A percentile compares a stretch with the other conserved stretches of the same genome.
Conservation (phyloP, 495 filamentous ascomycete species). For the Ascodesmis nigricans region DNA sequence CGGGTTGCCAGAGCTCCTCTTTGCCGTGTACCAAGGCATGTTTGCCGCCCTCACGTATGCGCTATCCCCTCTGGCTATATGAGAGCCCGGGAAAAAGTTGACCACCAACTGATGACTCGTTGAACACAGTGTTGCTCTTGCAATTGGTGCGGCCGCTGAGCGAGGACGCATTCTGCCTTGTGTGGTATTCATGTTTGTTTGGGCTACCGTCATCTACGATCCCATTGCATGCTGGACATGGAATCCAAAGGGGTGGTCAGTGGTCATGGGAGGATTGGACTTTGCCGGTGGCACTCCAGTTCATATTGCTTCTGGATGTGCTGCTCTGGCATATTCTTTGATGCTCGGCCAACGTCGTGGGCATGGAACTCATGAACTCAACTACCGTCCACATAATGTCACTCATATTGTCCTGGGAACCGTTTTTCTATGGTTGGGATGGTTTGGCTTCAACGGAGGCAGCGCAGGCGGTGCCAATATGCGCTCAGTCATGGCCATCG, state of each 20-base stretch:
- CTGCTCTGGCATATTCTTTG: slow-evolving; percentile 66
- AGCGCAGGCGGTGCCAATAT: slow-evolving; percentile 76
- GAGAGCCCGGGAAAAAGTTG: not conserved
- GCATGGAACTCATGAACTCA: slow-evolving; percentile 63
- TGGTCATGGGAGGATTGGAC: slow-evolving; percentile 66
- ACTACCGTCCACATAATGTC: slow-evolving; percentile 95
- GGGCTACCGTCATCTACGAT: slow-evolving; percentile 85
- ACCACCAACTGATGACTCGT: not conserved
- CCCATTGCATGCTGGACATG: slow-evolving; percentile 97
- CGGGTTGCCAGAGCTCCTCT: slow-evolving; percentile 71
- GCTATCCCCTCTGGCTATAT: not conserved
- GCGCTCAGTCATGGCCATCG: slow-evolving; percentile 56
- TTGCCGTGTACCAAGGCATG: slow-evolving; percentile 94
- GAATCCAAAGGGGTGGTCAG: slow-evolving; percentile 74
- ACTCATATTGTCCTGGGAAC: slow-evolving; percentile 93
- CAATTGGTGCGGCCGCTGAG: slow-evolving; percentile 80
- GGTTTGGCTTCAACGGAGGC: slow-evolving; percentile 97
- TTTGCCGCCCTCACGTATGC: slow-evolving; percentile 80
- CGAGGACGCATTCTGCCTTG: slow-evolving; percentile 85
- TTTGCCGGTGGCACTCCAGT: slow-evolving; percentile 94
- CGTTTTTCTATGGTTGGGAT: slow-evolving; percentile 96
- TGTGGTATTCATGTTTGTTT: slow-evolving; percentile 91
- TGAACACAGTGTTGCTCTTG: slow-evolving; percentile 49
- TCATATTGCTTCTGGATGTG: slow-evolving; percentile 77
- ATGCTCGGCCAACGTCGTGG: slow-evolving; percentile 56